Evolutionary conservation across 768 basidiomycete genomes (phyloP).

Genomic region (Rickenella mellea): DNA sequence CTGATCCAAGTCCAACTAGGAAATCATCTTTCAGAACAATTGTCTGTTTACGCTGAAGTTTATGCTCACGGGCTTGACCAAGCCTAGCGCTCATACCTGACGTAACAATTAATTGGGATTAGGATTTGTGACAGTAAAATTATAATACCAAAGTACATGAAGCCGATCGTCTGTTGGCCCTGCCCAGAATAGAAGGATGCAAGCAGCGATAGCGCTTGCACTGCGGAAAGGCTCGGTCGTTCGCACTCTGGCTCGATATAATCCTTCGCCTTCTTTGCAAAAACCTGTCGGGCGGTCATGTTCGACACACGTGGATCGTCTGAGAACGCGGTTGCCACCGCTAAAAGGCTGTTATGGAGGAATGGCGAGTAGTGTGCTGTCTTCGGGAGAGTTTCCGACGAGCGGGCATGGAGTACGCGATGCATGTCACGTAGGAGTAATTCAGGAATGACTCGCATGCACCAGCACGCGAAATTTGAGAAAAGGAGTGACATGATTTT

Average conservation of each 20-base stretch:
- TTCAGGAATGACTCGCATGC: not conserved
- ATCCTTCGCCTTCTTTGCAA: conserved; percentile 27
- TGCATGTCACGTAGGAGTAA: not conserved
- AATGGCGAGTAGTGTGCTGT: conserved; percentile 57
- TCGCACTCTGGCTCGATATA: conserved; percentile 30
- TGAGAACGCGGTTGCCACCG: conserved; percentile 27
- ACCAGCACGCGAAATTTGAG: not conserved
- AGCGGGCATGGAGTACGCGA: not conserved
- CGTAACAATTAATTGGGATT: not conserved
- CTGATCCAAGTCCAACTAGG: conserved; percentile 46
- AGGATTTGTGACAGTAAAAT: not conserved
- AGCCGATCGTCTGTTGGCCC: conserved; percentile 33
- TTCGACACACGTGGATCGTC: conserved; percentile 25
- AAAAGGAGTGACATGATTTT: no score
- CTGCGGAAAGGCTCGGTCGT: conserved; percentile 28
- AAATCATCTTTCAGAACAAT: not conserved
- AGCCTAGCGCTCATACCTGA: conserved; percentile 51
- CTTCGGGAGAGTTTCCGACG: not conserved
- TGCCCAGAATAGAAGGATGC: conserved; percentile 28
- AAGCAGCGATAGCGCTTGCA: conserved; percentile 28
- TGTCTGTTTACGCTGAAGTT: not conserved
- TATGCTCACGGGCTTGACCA: conserved; percentile 44
- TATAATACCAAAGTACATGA: conserved; percentile 29
- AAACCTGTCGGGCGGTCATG: conserved; percentile 18
- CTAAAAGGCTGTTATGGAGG: conserved; percentile 59